phyloP scores from a whole-genome alignment of 1,284 basidiomycete species.

The Cerrena zonata region DNA sequence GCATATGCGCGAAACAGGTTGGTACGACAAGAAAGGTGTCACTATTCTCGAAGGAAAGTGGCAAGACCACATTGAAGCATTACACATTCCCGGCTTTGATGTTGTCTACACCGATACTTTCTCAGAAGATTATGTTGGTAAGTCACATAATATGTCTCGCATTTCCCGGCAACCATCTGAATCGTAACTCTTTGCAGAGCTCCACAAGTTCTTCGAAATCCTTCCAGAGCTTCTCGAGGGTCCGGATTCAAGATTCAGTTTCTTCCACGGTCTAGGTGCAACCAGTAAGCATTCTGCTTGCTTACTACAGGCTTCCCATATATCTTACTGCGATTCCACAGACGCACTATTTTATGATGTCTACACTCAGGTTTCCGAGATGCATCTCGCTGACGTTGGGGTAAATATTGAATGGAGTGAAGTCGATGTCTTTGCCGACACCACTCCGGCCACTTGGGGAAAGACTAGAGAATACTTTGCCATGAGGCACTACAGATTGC shows the following conservation, averaged over 20 bases:
- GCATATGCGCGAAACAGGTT: conserved; percentile 69
- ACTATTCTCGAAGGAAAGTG: conserved; percentile 84
- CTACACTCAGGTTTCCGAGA: conserved; percentile 79
- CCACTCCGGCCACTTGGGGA: conserved; percentile 59
- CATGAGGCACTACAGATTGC: conserved; percentile 60
- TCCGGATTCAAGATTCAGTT: conserved; percentile 78
- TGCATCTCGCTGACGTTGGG: conserved; percentile 82
- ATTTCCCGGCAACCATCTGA: neutral
- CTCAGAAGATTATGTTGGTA: conserved; percentile 79
- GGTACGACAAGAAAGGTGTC: conserved; percentile 76
- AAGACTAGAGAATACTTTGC: conserved; percentile 69
- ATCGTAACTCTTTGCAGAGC: conserved; percentile 37
- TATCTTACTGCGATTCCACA: conserved; percentile 26
- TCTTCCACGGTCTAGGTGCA: conserved; percentile 95
- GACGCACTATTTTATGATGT: conserved; percentile 88
- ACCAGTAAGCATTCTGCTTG: conserved; percentile 58
- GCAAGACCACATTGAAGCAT: conserved; percentile 74
- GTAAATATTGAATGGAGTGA: conserved; percentile 70
- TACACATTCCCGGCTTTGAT: conserved; percentile 71
- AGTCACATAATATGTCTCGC: conserved; percentile 11
- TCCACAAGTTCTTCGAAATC: conserved; percentile 79
- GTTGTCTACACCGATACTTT: conserved; percentile 94
- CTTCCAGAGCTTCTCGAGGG: conserved; percentile 79
- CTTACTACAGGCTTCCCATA: neutral
- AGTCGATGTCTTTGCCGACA: conserved; percentile 51